phyloP scores from a whole-genome alignment of 1,284 basidiomycete genomes.

The Pseudozyma sp. region DNA sequence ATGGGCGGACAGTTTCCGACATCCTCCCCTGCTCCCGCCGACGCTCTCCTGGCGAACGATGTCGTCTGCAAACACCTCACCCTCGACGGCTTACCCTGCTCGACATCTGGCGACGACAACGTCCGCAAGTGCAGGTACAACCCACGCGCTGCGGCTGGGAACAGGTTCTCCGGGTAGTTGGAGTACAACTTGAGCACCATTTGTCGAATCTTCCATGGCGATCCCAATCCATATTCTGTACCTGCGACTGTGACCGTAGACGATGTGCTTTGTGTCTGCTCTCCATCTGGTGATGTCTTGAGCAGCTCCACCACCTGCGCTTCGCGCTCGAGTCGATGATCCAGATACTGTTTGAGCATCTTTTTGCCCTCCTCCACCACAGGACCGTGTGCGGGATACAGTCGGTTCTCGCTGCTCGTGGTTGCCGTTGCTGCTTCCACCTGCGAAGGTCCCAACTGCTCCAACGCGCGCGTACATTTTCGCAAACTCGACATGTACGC shows the following conservation, averaged over 20 bases:
- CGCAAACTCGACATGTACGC: constrained; percentile 80
- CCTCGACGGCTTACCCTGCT: constrained; percentile 15
- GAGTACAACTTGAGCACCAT: constrained; percentile 74
- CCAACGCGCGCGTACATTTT: constrained; percentile 73
- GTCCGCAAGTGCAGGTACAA: constrained; percentile 81
- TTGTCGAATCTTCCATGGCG: constrained; percentile 59
- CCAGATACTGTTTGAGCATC: constrained; percentile 79
- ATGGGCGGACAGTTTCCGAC: constrained; percentile 41
- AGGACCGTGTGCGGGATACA: constrained; percentile 91
- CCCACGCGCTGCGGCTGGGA: constrained; percentile 79
- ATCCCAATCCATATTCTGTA: constrained; percentile 9
- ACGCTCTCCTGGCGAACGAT: constrained; percentile 27
- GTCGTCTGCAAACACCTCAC: constrained; percentile 42
- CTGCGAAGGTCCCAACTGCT: constrained; percentile 27
- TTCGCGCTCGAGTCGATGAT: constrained; percentile 85
- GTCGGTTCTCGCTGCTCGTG: constrained; percentile 53
- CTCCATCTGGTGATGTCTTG: constrained; percentile 69
- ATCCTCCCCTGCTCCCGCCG: constrained; percentile 22
- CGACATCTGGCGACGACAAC: constrained; percentile 68
- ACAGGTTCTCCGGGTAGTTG: constrained; percentile 75
- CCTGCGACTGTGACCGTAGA: constrained; percentile 16
- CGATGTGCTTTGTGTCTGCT: neutral
- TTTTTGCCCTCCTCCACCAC: constrained; percentile 74
- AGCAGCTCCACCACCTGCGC: constrained; percentile 79
- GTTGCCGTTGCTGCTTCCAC: constrained; percentile 9